Base-by-base conservation (phyloP, 345 rosid species). In the Salix viminalis region DNA sequence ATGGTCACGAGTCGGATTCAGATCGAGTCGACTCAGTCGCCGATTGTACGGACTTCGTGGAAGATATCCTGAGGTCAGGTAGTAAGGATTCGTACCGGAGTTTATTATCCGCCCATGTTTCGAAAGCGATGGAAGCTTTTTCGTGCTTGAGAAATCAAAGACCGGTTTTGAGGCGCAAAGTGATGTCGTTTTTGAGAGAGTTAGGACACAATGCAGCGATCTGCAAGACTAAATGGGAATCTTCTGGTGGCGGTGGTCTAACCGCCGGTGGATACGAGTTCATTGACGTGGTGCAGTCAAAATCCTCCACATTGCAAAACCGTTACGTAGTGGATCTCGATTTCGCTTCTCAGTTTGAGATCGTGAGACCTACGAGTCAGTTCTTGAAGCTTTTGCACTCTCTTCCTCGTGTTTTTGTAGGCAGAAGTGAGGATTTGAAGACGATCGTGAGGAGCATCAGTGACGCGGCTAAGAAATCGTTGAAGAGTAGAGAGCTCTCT, bases 201-300 rank as follows among this genome's bases (percentile, higher is more conserved):
- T 70, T 79, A 3, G 97, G 97, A 6, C 87, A 90, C 86, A 91
- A 89, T 91, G 99, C 97, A 6, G 99, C 96, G 62, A 85, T 90
- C 79, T 93, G 97, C 79, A 90, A 90, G 86, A 93, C 97, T 4
- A 88, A 85, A 70, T 95, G 99, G 99, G 86, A 81, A 16, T 75
- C 96, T 54, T 86, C 88, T 30, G 87, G 92, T 1, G 88, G 89
- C 28, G 86, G 89, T 1, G 84, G 89, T 1, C 77, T 89, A 15
- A 80, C 85, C 15, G 88, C 88, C 69, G 97, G 99, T 1, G 88
- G 58, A 83, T 85, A 93, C 83, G 99, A 95, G 74, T 93, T 91
- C 83, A 86, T 95, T 85, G 99, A 95, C 82, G 92, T 91, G 65
- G 81, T 90, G 12, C 86, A 71, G 2, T 36, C 88, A 7, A 23